phyloP scores from a whole-genome alignment of 805 yeast species.

The Candida caryicola region DNA sequence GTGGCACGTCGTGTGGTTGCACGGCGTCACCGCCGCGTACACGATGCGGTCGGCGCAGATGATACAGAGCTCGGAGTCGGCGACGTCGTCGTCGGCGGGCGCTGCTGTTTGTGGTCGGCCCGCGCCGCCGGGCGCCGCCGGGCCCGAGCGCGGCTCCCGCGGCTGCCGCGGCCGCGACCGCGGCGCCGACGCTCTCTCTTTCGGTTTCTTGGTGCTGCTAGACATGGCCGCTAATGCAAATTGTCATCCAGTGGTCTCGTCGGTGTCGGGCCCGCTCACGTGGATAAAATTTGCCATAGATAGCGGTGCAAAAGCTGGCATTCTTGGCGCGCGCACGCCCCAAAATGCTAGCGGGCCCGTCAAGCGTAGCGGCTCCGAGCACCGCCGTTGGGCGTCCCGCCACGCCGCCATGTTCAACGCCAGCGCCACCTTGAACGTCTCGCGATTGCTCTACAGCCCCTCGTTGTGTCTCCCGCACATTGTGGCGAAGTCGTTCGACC shows the following conservation, averaged over 20 bases:
- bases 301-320: too few species aligned
- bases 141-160: too few species aligned
- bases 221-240: too few species aligned
- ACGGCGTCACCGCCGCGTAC: slow-evolving; percentile 72
- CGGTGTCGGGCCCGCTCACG: too few species aligned
- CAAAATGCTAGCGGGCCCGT: too few species aligned
- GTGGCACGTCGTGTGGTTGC: slow-evolving; percentile 84
- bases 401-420: slow-evolving; percentile 48
- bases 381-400: background rate
- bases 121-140: background rate
- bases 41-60: slow-evolving; percentile 76
- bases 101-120: background rate
- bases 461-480: slow-evolving; percentile 67
- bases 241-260: too few species aligned
- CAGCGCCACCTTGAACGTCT: slow-evolving; percentile 72
- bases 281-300: too few species aligned
- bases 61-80: slow-evolving; percentile 55
- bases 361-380: background rate
- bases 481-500: slow-evolving; percentile 54
- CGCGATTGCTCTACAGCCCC: slow-evolving; percentile 60
- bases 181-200: background rate
- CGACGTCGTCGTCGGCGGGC: slow-evolving; percentile 24
- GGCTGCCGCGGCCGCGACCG: too few species aligned
- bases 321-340: too few species aligned
- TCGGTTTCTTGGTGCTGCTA: background rate